Percentiles rank a stretch among this genome's conserved stretches.
phyloP scores from a whole-genome alignment of 306 rosid species.

The Ormosia semicastrata region DNA sequence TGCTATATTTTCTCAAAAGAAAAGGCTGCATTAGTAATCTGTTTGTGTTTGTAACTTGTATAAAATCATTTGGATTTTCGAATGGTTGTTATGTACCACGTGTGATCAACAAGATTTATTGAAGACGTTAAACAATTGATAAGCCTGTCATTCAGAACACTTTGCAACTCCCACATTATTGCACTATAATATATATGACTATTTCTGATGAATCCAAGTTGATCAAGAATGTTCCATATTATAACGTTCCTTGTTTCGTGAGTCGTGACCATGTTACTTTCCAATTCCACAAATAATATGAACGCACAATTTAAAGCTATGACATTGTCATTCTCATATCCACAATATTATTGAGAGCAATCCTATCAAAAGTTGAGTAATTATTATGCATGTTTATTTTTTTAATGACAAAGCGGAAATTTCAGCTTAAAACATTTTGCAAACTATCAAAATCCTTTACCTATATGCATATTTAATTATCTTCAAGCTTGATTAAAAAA shows the following conservation, averaged over 20 bases:
- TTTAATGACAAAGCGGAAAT: no score
- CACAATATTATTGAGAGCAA: not conserved
- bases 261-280: not conserved
- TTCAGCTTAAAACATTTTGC: no score
- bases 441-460: no score
- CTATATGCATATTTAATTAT: no score
- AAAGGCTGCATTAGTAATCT: not conserved
- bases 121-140: not conserved
- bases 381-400: no score
- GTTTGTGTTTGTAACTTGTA: not conserved
- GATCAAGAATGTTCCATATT: no score
- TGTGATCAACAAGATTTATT: not conserved
- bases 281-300: not conserved
- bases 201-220: no score
- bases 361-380: not conserved
- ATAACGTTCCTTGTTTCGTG: no score
- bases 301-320: not conserved
- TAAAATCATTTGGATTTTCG: not conserved
- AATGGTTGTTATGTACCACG: not conserved
- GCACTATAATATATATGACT: no score
- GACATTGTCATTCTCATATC: not conserved
- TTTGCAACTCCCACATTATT: not conserved
- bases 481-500: no score
- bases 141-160: not conserved
- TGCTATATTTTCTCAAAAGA: not conserved